These are phyloP conservation scores for Podaxis carcinomalis DNA, from an alignment of 768 basidiomycete species.

Conservation along the genomic window DNA sequence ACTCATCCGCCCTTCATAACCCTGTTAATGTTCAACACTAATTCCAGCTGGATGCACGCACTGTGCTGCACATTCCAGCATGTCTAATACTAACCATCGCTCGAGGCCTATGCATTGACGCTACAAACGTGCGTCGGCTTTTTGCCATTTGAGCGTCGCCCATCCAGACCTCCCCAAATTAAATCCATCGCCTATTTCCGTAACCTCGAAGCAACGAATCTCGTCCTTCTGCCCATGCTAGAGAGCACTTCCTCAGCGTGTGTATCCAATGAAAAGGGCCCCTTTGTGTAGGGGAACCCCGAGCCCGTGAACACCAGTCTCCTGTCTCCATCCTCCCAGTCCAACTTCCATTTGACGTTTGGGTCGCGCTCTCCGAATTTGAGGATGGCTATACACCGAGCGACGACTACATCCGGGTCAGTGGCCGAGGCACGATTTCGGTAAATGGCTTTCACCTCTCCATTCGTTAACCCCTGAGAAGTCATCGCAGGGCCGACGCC, in stretches of 20 bases:
- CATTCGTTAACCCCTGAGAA: not conserved
- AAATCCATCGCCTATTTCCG: not conserved
- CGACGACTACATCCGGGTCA: not conserved
- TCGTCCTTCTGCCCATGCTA: not conserved
- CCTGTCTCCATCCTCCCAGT: not conserved
- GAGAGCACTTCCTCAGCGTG: not conserved
- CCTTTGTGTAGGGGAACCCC: not conserved
- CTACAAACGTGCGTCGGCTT: not conserved
- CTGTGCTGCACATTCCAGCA: not conserved
- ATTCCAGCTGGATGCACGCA: not conserved
- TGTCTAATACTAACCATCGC: not conserved
- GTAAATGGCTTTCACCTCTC: not conserved
- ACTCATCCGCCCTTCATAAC: not conserved
- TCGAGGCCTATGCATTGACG: not conserved
- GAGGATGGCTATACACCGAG: not conserved
- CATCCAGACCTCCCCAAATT: not conserved
- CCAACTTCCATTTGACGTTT: no score
- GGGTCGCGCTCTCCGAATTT: not conserved
- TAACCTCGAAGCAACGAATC: not conserved
- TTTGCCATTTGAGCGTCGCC: not conserved
- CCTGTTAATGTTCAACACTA: not conserved
- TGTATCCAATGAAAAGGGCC: not conserved
- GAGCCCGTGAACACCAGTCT: not conserved
- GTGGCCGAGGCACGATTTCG: slow-evolving; percentile 3
- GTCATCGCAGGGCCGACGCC: not conserved